Conservation (phyloP, 2,329 filamentous ascomycete species). For the Ophiocordyceps camponoti-floridani region DNA sequence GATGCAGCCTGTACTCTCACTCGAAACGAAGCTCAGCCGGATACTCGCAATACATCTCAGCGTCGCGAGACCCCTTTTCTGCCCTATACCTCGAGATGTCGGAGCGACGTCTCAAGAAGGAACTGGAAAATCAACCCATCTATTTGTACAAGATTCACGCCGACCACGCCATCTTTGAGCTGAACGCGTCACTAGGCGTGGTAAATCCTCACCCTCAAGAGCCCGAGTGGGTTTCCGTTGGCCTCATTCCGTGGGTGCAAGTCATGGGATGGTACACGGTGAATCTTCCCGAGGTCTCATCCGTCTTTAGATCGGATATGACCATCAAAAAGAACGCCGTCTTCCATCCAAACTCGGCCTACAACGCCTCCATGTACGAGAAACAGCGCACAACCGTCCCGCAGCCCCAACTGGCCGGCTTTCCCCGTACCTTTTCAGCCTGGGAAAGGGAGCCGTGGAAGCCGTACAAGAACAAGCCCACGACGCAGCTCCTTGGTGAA, state of each 20-base stretch:
- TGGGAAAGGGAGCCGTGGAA: background rate
- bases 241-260: background rate
- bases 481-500: background rate
- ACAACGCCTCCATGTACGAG: background rate
- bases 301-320: background rate
- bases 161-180: background rate
- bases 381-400: background rate
- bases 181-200: background rate
- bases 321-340: background rate
- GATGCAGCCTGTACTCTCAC: background rate
- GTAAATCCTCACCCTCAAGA: background rate
- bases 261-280: background rate
- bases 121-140: background rate
- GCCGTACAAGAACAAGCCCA: background rate
- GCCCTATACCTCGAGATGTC: background rate
- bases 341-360: background rate
- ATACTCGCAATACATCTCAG: background rate
- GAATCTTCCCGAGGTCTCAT: background rate
- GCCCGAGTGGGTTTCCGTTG: background rate
- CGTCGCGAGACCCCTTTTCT: background rate
- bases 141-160: background rate
- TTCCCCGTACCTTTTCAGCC: background rate
- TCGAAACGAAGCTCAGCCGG: background rate
- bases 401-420: background rate
- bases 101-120: background rate